Percentiles rank a stretch among this genome's conserved stretches.
These are phyloP conservation scores for Aureobasidium sp. DNA, from an alignment of 2,329 filamentous ascomycete genomes.

Conservation along the genomic window DNA sequence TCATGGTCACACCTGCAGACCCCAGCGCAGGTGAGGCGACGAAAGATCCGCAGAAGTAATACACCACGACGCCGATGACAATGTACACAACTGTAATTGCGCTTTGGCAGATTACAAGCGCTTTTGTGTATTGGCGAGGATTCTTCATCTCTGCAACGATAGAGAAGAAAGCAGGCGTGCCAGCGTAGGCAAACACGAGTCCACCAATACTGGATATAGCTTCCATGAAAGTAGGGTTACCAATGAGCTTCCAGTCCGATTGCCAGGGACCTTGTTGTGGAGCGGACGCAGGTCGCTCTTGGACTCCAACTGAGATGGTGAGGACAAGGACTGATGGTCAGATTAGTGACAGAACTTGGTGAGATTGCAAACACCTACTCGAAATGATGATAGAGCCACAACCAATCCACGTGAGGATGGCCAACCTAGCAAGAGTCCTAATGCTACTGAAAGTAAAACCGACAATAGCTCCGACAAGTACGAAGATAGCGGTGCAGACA, in stretches of 20 bases:
- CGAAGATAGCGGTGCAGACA: slow-evolving; percentile 36
- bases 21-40: slow-evolving; percentile 44
- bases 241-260: slow-evolving; percentile 44
- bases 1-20: slow-evolving; percentile 36
- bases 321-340: neutral
- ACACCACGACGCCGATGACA: slow-evolving; percentile 36
- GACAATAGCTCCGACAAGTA: slow-evolving; percentile 36
- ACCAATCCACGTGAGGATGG: slow-evolving; percentile 32
- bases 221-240: slow-evolving; percentile 27
- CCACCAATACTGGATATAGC: slow-evolving; percentile 28
- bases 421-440: slow-evolving; percentile 29
- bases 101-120: slow-evolving; percentile 26
- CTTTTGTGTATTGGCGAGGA: slow-evolving; percentile 28
- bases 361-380: slow-evolving; percentile 2
- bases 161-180: slow-evolving; percentile 33
- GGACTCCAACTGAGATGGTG: slow-evolving; percentile 41
- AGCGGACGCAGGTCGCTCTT: slow-evolving; percentile 53
- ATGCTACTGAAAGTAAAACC: slow-evolving; percentile 32
- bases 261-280: slow-evolving; percentile 43
- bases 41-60: slow-evolving; percentile 41
- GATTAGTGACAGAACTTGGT: neutral
- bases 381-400: slow-evolving; percentile 22
- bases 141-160: slow-evolving; percentile 36
- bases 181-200: slow-evolving; percentile 35
- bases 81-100: slow-evolving; percentile 27